Conservation (phyloP, 106 monocot species). For the Dactylorhiza incarnata region DNA sequence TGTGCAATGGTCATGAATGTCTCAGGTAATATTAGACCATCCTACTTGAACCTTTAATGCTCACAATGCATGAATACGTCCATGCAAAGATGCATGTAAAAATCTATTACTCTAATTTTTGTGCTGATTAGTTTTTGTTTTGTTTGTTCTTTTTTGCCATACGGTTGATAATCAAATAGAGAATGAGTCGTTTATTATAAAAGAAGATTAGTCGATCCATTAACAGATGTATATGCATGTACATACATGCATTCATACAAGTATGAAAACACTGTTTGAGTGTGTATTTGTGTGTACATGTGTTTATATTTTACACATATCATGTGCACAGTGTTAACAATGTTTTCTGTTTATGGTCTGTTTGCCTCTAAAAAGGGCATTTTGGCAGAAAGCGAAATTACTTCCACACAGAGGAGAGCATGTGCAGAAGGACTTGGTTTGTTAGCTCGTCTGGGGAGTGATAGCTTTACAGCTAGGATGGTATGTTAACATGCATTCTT, state of each 20-base stretch:
- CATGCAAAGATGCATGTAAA: background rate
- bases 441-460: slow-evolving; percentile 80
- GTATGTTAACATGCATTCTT: slow-evolving; percentile 25
- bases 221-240: background rate
- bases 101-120: background rate
- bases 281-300: background rate
- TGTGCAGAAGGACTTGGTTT: slow-evolving; percentile 85
- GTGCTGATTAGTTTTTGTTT: background rate
- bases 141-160: background rate
- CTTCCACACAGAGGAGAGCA: slow-evolving; percentile 76
- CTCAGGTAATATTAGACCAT: background rate
- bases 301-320: too few relatives aligned
- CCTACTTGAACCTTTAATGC: background rate
- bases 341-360: slow-evolving; percentile 1
- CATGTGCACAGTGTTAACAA: too few relatives aligned
- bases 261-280: background rate
- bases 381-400: slow-evolving; percentile 62
- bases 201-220: background rate
- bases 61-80: background rate
- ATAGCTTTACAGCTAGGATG: slow-evolving; percentile 86
- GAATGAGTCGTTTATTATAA: background rate
- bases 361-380: slow-evolving; percentile 39
- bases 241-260: background rate
- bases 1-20: background rate
- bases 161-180: background rate